Percentiles rank a stretch among this genome's conserved stretches.
Conservation (phyloP, 2,329 filamentous ascomycete genomes). For the Neopestalotiopsis sp. region DNA sequence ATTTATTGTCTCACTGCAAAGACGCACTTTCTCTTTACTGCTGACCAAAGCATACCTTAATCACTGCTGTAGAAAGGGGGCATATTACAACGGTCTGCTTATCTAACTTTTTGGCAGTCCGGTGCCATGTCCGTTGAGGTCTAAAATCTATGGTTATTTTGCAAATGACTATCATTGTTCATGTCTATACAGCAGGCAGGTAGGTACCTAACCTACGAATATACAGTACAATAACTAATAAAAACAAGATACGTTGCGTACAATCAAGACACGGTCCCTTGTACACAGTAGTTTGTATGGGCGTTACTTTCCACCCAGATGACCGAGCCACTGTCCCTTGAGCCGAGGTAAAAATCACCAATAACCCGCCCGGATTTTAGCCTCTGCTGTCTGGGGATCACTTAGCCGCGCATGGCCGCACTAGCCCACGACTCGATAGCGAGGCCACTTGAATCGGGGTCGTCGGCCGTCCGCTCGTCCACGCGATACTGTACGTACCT, state of each 20-base stretch:
- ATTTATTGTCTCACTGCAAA: background rate
- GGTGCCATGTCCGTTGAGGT: background rate
- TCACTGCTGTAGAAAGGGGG: background rate
- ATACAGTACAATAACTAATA: background rate
- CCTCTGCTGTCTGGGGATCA: background rate
- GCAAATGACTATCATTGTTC: background rate
- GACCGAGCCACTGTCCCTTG: conserved; percentile 18
- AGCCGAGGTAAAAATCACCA: conserved; percentile 22
- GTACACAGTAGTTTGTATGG: background rate
- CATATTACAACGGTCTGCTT: background rate
- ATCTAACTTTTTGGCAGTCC: conserved; percentile 1
- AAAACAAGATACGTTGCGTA: no score
- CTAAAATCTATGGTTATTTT: background rate
- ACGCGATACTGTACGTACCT: background rate
- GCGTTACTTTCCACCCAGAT: conserved; percentile 17
- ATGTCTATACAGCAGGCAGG: background rate
- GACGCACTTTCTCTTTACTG: background rate
- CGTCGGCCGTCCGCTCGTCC: background rate
- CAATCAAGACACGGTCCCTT: background rate
- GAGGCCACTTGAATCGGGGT: background rate
- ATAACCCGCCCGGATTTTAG: background rate
- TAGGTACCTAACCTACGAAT: background rate
- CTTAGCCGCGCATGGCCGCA: conserved; percentile 5
- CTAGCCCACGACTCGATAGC: background rate
- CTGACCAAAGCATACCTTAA: background rate